These are phyloP conservation scores for Schwanniomyces sp. DNA, from an alignment of 805 yeast genomes.

Conservation along the genomic window DNA sequence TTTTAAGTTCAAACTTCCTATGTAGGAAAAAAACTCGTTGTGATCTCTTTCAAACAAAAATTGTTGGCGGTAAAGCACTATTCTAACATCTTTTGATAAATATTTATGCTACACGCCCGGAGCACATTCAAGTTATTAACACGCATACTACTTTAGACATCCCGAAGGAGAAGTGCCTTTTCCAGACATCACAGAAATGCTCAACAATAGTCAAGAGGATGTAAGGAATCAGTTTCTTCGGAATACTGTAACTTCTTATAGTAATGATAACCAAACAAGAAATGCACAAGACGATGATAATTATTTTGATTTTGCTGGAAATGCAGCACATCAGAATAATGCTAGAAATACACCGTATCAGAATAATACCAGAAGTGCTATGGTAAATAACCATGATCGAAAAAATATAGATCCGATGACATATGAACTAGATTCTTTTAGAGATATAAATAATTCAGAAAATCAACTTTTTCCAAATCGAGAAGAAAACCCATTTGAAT, in stretches of 20 bases:
- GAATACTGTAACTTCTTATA: slow-evolving; percentile 11
- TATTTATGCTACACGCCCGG: neutral
- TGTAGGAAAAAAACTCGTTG: neutral
- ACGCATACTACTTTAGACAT: neutral
- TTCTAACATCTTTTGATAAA: neutral
- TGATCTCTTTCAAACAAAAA: neutral
- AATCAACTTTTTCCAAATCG: neutral
- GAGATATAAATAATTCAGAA: neutral
- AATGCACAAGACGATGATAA: slow-evolving; percentile 6
- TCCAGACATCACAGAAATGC: neutral
- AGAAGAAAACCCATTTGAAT: neutral
- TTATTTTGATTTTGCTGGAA: slow-evolving; percentile 2
- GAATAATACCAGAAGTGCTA: neutral
- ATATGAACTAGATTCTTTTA: slow-evolving; percentile 5
- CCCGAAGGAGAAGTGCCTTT: neutral
- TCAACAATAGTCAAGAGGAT: neutral
- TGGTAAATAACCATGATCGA: neutral
- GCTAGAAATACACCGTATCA: slow-evolving; percentile 7
- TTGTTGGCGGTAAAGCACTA: neutral
- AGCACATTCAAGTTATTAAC: neutral
- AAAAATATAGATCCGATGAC: neutral
- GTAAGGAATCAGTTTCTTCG: slow-evolving; percentile 17
- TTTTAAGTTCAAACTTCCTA: neutral
- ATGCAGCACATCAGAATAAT: slow-evolving; percentile 4
- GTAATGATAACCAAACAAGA: slow-evolving; percentile 2